phyloP scores from a whole-genome alignment of 768 basidiomycete species.

The Mycena latifolia region DNA sequence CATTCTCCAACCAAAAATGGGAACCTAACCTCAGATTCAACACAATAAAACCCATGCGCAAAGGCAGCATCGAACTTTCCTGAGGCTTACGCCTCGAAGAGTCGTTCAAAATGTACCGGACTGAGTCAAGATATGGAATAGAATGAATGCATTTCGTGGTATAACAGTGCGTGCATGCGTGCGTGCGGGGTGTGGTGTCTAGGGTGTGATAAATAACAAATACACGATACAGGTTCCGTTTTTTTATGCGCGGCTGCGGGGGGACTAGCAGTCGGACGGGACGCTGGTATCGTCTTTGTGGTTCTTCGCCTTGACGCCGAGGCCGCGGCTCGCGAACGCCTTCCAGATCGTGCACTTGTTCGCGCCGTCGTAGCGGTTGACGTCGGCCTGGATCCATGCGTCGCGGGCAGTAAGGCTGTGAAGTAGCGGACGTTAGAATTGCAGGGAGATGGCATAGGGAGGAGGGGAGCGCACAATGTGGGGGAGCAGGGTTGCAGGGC shows the following conservation, averaged over 20 bases:
- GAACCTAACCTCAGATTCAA: no score
- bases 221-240: neutral
- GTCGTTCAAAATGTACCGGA: no score
- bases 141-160: conserved; percentile 3
- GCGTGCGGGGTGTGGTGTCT: neutral
- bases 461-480: conserved; percentile 12
- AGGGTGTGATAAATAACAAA: neutral
- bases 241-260: neutral
- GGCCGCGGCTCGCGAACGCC: conserved; percentile 17
- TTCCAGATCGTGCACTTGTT: conserved; percentile 21
- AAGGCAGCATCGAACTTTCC: no score
- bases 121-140: neutral
- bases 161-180: conserved; percentile 5
- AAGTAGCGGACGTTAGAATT: neutral
- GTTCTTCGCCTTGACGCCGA: conserved; percentile 11
- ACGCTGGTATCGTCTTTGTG: conserved; percentile 13
- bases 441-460: neutral
- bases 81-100: no score
- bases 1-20: no score
- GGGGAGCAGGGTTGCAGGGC: conserved; percentile 49
- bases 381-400: conserved; percentile 19
- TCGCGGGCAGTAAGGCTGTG: conserved; percentile 14
- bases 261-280: conserved; percentile 9
- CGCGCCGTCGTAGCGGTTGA: conserved; percentile 15
- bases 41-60: no score